A percentile compares a stretch with the other conserved stretches of the same genome.
phyloP scores from a whole-genome alignment of 2,329 filamentous ascomycete species.

The Ophiosphaerella herpotricha region DNA sequence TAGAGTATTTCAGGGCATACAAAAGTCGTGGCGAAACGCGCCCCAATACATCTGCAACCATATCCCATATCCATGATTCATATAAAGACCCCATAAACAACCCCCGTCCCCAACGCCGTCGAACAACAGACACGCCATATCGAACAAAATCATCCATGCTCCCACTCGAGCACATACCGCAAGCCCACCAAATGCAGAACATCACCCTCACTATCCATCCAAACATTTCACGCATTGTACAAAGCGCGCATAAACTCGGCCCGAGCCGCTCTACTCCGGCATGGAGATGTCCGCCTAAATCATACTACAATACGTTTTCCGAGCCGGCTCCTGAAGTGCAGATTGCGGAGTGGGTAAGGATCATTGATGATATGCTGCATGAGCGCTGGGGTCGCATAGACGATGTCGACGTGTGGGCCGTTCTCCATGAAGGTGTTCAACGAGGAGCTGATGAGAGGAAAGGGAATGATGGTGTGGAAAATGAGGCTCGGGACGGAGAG shows the following conservation, averaged over 20 bases:
- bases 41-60: not conserved
- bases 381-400: slow-evolving; percentile 8
- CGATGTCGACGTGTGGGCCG: slow-evolving; percentile 8
- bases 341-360: slow-evolving; percentile 19
- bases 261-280: slow-evolving; percentile 23
- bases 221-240: slow-evolving; percentile 4
- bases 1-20: slow-evolving; percentile 5
- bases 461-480: not conserved
- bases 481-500: not conserved
- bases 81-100: not conserved
- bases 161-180: slow-evolving; percentile 46
- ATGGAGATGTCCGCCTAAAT: slow-evolving; percentile 17
- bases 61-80: not conserved
- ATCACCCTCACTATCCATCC: slow-evolving; percentile 9
- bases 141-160: slow-evolving; percentile 45
- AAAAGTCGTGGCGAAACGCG: not conserved
- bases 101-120: slow-evolving; percentile 2
- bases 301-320: slow-evolving; percentile 16
- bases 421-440: slow-evolving; percentile 21
- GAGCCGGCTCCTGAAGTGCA: slow-evolving; percentile 1
- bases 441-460: slow-evolving; percentile 5
- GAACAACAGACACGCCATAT: slow-evolving; percentile 11
- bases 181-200: slow-evolving; percentile 30
- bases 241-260: slow-evolving; percentile 21
- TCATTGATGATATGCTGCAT: slow-evolving; percentile 18